Evolutionary conservation across 306 rosid species (phyloP).

Genomic region (Acacia melanoxylon): DNA sequence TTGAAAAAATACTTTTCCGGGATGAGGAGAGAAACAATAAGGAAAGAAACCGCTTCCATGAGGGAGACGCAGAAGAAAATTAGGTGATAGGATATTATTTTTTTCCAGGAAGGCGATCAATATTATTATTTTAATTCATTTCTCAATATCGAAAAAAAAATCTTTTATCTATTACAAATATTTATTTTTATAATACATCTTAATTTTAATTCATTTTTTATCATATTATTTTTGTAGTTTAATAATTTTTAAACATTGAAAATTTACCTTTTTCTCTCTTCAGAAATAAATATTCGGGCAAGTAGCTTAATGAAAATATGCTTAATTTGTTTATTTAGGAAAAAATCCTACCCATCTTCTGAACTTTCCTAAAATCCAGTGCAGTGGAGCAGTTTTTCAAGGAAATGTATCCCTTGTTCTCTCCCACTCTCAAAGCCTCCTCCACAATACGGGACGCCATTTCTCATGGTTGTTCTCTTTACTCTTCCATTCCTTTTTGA

Average conservation of each 20-base stretch:
- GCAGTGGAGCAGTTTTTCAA: not conserved
- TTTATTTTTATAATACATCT: no score
- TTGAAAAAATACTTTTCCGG: no score
- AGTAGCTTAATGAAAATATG: not conserved
- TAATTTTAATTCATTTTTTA: no score
- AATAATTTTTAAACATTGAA: not conserved
- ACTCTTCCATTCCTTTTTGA: not conserved
- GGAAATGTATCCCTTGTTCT: not conserved
- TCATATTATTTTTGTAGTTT: not conserved
- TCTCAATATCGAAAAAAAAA: no score
- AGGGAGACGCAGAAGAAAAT: no score
- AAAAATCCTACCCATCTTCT: not conserved
- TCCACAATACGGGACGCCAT: not conserved
- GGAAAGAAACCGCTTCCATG: no score
- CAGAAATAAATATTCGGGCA: not conserved
- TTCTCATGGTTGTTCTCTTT: not conserved
- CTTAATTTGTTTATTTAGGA: not conserved
- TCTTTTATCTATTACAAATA: no score
- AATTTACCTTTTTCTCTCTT: not conserved
- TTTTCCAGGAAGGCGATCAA: no score
- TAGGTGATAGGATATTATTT: no score
- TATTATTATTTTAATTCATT: no score
- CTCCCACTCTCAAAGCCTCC: not conserved
- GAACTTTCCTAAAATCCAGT: not conserved
- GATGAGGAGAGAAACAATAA: no score